phyloP scores from a whole-genome alignment of 2,329 filamentous ascomycete genomes.

The Trichoderma guizhouense region DNA sequence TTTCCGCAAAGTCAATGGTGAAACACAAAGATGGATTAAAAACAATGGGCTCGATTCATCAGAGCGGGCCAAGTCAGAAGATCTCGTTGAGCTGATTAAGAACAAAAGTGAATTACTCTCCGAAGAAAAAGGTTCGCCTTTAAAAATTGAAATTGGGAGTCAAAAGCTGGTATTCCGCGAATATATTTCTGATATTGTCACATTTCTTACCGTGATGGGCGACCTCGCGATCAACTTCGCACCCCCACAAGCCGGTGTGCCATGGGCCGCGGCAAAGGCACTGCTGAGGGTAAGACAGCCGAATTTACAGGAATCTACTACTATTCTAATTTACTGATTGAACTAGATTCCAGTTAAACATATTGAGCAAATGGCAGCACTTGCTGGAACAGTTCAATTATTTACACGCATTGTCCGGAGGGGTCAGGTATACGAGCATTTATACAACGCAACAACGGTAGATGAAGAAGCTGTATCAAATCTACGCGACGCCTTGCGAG shows the following conservation, averaged over 20 bases:
- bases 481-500: neutral
- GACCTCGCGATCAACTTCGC: neutral
- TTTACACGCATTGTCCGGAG: neutral
- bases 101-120: neutral
- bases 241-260: neutral
- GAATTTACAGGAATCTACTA: neutral
- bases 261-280: constrained; percentile 9
- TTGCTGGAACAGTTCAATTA: constrained; percentile 1
- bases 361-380: constrained; percentile 8
- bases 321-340: neutral
- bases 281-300: neutral
- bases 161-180: neutral
- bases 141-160: neutral
- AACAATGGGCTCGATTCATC: neutral
- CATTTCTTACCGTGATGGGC: neutral
- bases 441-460: neutral
- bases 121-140: neutral
- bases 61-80: neutral
- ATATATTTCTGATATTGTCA: neutral
- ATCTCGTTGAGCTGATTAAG: neutral
- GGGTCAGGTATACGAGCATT: constrained; percentile 6
- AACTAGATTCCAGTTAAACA: neutral
- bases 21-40: constrained; percentile 7
- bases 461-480: neutral
- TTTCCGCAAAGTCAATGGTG: neutral